A percentile compares a stretch with the other conserved stretches of the same genome.
Conservation (phyloP, 371 early-diverging fungal genomes). For the Sporodiniella umbellata region DNA sequence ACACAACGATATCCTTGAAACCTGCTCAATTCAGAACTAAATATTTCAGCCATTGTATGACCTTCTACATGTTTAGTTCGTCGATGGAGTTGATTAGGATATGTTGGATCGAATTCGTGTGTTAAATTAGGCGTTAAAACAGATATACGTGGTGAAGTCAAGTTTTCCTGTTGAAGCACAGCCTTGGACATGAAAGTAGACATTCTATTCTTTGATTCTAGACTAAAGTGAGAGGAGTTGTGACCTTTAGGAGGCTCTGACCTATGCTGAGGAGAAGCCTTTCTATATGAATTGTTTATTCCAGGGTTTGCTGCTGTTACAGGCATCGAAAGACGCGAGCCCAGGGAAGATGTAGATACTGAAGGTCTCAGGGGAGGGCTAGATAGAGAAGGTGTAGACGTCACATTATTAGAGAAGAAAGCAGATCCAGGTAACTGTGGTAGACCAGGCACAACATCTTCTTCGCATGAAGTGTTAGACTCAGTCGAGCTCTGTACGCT, state of each 20-base stretch:
- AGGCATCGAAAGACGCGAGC: conserved; percentile 17
- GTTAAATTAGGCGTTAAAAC: background rate
- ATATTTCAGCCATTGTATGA: conserved; percentile 40
- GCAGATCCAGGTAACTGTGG: conserved; percentile 40
- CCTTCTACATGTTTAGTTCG: conserved; percentile 43
- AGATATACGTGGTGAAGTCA: conserved; percentile 7
- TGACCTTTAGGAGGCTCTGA: conserved; percentile 13
- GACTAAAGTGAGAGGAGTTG: background rate
- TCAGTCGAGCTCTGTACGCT: conserved; percentile 35
- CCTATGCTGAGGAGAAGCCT: conserved; percentile 6
- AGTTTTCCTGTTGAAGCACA: conserved; percentile 21
- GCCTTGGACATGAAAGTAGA: conserved; percentile 37
- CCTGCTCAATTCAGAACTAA: conserved; percentile 27
- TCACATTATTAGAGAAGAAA: conserved; percentile 28
- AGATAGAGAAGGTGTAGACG: conserved; percentile 14
- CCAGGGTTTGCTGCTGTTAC: conserved; percentile 12
- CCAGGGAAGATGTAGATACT: too few species aligned
- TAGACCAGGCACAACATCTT: conserved; percentile 9
- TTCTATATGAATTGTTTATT: conserved; percentile 13
- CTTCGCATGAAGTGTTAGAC: conserved; percentile 16
- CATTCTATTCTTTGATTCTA: conserved; percentile 14
- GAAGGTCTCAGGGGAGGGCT: conserved; percentile 8
- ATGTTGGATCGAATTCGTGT: conserved; percentile 12
- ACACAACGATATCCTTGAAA: conserved; percentile 45
- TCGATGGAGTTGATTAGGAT: conserved; percentile 22